These are phyloP conservation scores for Alectoria sarmentosa DNA, from an alignment of 495 filamentous ascomycete genomes.

Conservation along the genomic window DNA sequence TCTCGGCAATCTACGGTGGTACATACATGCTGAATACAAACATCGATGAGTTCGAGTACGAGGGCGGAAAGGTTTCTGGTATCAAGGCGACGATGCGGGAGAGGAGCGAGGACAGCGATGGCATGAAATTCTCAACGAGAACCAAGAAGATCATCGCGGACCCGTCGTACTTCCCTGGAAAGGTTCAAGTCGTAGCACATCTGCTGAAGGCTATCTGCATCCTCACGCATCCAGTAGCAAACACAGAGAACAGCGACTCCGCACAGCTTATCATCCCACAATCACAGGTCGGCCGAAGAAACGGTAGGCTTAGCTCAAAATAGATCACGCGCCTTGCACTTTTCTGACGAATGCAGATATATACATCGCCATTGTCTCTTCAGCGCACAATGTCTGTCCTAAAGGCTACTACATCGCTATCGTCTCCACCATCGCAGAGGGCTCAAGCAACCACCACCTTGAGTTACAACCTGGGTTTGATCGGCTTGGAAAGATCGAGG, in stretches of 20 bases:
- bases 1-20: conserved; percentile 96
- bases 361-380: conserved; percentile 94
- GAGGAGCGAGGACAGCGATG: conserved; percentile 61
- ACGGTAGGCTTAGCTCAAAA: conserved; percentile 51
- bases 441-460: conserved; percentile 82
- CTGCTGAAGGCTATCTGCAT: conserved; percentile 96
- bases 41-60: conserved; percentile 82
- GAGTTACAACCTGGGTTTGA: conserved; percentile 93
- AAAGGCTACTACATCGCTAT: conserved; percentile 99
- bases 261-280: conserved; percentile 97
- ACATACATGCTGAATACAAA: conserved; percentile 98
- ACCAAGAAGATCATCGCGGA: conserved; percentile 94
- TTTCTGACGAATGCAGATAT: conserved; percentile 59
- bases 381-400: conserved; percentile 95
- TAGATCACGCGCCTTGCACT: neutral
- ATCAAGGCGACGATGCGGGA: conserved; percentile 97
- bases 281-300: conserved; percentile 88
- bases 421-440: conserved; percentile 95
- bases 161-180: conserved; percentile 91
- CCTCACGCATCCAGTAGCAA: conserved; percentile 85
- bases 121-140: conserved; percentile 93
- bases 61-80: conserved; percentile 71
- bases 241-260: conserved; percentile 84
- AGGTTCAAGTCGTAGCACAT: conserved; percentile 79
- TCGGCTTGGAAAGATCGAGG: conserved; percentile 86